phyloP scores from a whole-genome alignment of 140 eudicot species.

The Erigeron philadelphicus region DNA sequence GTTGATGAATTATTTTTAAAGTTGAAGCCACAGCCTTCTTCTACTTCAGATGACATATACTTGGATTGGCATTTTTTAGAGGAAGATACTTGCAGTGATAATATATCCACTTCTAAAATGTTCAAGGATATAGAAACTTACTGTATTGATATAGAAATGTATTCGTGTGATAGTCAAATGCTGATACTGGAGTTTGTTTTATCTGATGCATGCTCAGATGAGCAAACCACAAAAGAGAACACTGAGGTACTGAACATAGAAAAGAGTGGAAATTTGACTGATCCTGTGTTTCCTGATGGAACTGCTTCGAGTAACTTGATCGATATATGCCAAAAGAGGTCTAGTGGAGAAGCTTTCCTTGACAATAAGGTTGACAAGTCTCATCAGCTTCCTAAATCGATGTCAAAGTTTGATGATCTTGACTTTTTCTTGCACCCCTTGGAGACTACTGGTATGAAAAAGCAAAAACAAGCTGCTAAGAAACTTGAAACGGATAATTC shows the following conservation, averaged over 20 bases:
- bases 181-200: slow-evolving; percentile 54
- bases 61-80: slow-evolving; percentile 83
- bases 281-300: slow-evolving; percentile 18
- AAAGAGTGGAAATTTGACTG: slow-evolving; percentile 23
- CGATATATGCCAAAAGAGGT: slow-evolving; percentile 33
- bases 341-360: slow-evolving; percentile 30
- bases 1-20: slow-evolving; percentile 43
- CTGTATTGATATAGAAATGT: slow-evolving; percentile 26
- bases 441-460: slow-evolving; percentile 33
- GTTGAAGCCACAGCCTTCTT: slow-evolving; percentile 59
- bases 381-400: slow-evolving; percentile 36
- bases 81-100: slow-evolving; percentile 45
- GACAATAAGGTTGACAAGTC: slow-evolving; percentile 28
- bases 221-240: slow-evolving; percentile 35
- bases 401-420: slow-evolving; percentile 56
- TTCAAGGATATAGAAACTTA: slow-evolving; percentile 44
- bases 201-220: slow-evolving; percentile 34
- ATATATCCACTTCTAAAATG: slow-evolving; percentile 38
- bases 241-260: slow-evolving; percentile 39
- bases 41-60: slow-evolving; percentile 81
- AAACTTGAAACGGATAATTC: slow-evolving; percentile 27
- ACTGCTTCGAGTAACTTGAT: slow-evolving; percentile 35
- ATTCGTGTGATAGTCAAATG: slow-evolving; percentile 32
- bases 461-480: slow-evolving; percentile 28
- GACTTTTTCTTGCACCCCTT: slow-evolving; percentile 61